phyloP scores from a whole-genome alignment of 2,329 filamentous ascomycete genomes.

The Cladosporium sp. region DNA sequence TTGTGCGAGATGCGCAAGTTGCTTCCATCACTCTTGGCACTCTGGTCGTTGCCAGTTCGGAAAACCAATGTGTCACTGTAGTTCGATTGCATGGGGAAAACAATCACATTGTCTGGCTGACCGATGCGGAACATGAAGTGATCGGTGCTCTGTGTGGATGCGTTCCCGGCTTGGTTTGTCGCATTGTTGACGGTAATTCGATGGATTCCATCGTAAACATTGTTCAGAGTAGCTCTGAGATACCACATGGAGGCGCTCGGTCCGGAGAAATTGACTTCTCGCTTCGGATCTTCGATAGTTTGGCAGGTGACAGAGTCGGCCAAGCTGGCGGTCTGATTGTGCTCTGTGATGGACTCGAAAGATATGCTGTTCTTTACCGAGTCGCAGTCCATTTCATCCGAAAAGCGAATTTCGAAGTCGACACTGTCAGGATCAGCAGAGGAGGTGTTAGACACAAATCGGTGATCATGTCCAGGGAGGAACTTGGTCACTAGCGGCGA shows the following conservation, averaged over 20 bases:
- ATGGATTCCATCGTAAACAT: slow-evolving; percentile 63
- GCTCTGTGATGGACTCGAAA: slow-evolving; percentile 55
- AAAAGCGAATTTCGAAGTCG: slow-evolving; percentile 59
- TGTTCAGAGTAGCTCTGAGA: slow-evolving; percentile 54
- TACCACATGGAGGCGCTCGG: slow-evolving; percentile 57
- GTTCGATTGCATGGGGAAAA: slow-evolving; percentile 58
- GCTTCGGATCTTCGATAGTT: slow-evolving; percentile 37
- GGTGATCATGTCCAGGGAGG: slow-evolving; percentile 60
- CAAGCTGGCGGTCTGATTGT: slow-evolving; percentile 46
- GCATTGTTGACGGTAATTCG: slow-evolving; percentile 58
- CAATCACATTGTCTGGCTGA: slow-evolving; percentile 57
- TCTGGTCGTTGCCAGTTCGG: slow-evolving; percentile 31
- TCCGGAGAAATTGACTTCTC: slow-evolving; percentile 47
- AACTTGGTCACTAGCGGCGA: slow-evolving; percentile 62
- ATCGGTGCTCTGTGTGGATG: slow-evolving; percentile 55
- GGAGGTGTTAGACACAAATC: slow-evolving; percentile 50
- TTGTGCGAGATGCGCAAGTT: slow-evolving; percentile 46
- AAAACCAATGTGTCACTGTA: slow-evolving; percentile 58
- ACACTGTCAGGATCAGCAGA: slow-evolving; percentile 33
- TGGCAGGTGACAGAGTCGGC: slow-evolving; percentile 51
- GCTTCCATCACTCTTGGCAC: slow-evolving; percentile 24
- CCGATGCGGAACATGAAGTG: slow-evolving; percentile 65
- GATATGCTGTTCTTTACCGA: slow-evolving; percentile 52
- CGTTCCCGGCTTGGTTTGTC: slow-evolving; percentile 43
- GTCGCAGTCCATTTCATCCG: slow-evolving; percentile 60